Evolutionary conservation across 495 filamentous ascomycete genomes (phyloP).

Genomic region (Zalerion maritima): DNA sequence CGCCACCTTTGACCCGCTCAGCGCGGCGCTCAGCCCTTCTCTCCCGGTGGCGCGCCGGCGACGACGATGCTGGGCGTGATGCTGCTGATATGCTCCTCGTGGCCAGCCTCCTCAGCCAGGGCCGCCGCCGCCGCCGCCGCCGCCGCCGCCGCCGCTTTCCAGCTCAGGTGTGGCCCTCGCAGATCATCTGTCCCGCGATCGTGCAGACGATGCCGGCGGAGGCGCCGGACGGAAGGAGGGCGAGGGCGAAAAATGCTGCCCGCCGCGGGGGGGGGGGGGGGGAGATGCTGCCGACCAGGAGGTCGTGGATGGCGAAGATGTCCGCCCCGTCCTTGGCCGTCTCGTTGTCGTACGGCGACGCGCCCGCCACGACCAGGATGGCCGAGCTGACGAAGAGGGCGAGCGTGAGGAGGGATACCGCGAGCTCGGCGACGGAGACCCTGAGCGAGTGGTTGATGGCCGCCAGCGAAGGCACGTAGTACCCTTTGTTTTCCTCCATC

Average conservation of each 20-base stretch:
- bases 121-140: too few species aligned
- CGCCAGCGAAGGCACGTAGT: conserved; percentile 62
- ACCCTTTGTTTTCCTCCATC: conserved; percentile 28
- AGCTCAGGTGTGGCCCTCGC: conserved; percentile 63
- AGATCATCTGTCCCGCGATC: conserved; percentile 72
- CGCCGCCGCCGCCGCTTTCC: too few species aligned
- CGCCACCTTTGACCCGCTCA: conserved; percentile 68
- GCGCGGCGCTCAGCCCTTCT: conserved; percentile 52
- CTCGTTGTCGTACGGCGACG: conserved; percentile 50
- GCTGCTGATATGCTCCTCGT: conserved; percentile 59
- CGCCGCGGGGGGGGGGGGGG: too few species aligned
- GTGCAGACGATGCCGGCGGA: conserved; percentile 72
- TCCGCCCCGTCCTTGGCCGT: conserved; percentile 49
- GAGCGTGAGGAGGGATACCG: conserved; percentile 72
- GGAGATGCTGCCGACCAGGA: conserved; percentile 54
- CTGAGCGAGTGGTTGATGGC: conserved; percentile 69
- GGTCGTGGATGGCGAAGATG: conserved; percentile 69
- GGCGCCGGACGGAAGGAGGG: conserved; percentile 61
- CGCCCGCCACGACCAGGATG: conserved; percentile 80
- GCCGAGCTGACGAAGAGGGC: conserved; percentile 88
- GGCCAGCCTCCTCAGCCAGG: conserved; percentile 58
- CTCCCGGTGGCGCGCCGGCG: conserved; percentile 62
- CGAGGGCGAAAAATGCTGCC: conserved; percentile 62
- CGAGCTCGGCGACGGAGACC: conserved; percentile 63
- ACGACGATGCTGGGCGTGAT: conserved; percentile 75